Conservation (phyloP, 2,329 filamentous ascomycete genomes). For the Neofusicoccum laricinum region DNA sequence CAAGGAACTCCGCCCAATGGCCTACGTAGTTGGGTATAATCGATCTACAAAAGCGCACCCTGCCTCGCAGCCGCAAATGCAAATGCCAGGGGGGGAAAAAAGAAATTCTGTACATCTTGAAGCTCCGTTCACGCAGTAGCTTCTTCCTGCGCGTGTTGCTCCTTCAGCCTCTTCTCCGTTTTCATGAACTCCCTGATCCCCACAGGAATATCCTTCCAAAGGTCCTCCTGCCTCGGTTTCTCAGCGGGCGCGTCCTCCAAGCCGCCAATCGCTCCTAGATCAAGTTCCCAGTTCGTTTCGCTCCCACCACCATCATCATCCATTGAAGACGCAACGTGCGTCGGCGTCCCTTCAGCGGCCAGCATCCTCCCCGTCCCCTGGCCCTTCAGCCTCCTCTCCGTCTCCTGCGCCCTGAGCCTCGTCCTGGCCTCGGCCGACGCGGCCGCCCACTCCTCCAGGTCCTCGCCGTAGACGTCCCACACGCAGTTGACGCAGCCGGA, state of each 20-base stretch:
- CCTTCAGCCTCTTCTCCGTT: slow-evolving; percentile 85
- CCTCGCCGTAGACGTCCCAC: slow-evolving; percentile 88
- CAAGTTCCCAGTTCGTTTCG: slow-evolving; percentile 60
- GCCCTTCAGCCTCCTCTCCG: slow-evolving; percentile 28
- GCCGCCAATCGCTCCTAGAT: slow-evolving; percentile 30
- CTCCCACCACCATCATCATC: slow-evolving; percentile 79
- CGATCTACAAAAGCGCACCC: not conserved
- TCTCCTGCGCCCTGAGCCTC: slow-evolving; percentile 49
- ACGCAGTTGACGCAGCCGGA: slow-evolving; percentile 97
- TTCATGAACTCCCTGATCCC: slow-evolving; percentile 97
- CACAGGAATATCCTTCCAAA: slow-evolving; percentile 80
- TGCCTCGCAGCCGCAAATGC: not conserved
- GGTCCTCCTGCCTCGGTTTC: slow-evolving; percentile 53
- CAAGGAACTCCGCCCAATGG: not conserved
- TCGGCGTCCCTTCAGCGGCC: slow-evolving; percentile 39
- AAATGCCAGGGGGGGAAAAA: not conserved
- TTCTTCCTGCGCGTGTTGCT: slow-evolving; percentile 64
- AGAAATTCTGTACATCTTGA: not conserved
- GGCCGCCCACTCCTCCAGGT: slow-evolving; percentile 82
- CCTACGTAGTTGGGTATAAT: slow-evolving; percentile 1
- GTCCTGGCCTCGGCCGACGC: slow-evolving; percentile 62
- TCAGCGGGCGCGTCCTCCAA: slow-evolving; percentile 18
- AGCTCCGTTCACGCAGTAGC: slow-evolving; percentile 23
- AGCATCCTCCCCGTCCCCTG: slow-evolving; percentile 35
- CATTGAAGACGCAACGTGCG: slow-evolving; percentile 59